Percentiles rank a stretch among this genome's conserved stretches.
phyloP scores from a whole-genome alignment of 306 rosid genomes.

The Rubus parviflorus region DNA sequence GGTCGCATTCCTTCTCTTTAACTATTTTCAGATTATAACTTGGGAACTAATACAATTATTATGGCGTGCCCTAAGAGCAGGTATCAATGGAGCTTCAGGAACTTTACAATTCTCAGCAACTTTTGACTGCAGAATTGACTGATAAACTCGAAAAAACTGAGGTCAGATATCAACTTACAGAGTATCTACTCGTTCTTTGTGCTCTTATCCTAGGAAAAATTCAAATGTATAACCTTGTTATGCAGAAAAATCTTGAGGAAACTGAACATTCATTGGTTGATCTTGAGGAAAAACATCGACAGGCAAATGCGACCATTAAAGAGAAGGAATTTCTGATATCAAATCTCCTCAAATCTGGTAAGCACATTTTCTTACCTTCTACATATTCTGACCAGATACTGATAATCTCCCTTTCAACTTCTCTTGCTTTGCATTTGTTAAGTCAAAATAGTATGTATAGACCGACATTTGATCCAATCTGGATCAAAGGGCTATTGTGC shows the following conservation, averaged over 20 bases:
- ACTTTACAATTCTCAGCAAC: slow-evolving; percentile 82
- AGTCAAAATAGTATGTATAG: not conserved
- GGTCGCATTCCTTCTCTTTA: slow-evolving; percentile 24
- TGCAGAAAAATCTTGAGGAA: slow-evolving; percentile 83
- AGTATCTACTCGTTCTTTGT: slow-evolving; percentile 15
- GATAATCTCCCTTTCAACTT: not conserved
- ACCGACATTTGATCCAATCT: not conserved
- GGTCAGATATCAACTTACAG: slow-evolving; percentile 36
- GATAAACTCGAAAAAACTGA: slow-evolving; percentile 85
- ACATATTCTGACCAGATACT: not conserved
- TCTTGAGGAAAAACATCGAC: slow-evolving; percentile 93
- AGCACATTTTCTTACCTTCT: slow-evolving; percentile 21
- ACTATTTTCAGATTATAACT: slow-evolving; percentile 7
- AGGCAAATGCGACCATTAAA: slow-evolving; percentile 89
- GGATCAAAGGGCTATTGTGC: not conserved
- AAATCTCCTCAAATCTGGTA: slow-evolving; percentile 92
- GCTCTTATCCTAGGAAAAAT: slow-evolving; percentile 20
- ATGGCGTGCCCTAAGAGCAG: slow-evolving; percentile 49
- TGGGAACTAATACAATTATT: slow-evolving; percentile 20
- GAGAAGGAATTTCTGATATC: slow-evolving; percentile 90
- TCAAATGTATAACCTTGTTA: slow-evolving; percentile 25
- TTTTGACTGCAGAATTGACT: slow-evolving; percentile 72
- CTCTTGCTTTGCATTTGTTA: not conserved
- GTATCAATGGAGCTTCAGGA: slow-evolving; percentile 88
- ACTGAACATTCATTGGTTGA: slow-evolving; percentile 71